phyloP scores from a whole-genome alignment of 202 grass and related monocot genomes.

The Musa balbisiana region DNA sequence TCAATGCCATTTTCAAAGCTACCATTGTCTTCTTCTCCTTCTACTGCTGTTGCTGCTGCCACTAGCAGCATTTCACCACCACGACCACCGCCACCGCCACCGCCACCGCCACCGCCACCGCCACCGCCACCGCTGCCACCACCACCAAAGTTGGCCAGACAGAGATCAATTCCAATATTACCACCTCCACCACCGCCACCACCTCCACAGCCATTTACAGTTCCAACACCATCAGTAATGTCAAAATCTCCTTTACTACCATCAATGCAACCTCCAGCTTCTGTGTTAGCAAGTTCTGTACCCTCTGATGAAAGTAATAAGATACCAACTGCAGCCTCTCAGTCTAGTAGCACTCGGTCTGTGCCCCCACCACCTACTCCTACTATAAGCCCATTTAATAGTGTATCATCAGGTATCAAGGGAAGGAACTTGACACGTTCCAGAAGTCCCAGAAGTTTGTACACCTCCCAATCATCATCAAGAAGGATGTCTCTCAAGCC shows the following conservation, averaged over 20 bases:
- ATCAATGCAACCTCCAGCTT: slow-evolving; percentile 11
- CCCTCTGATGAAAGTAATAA: neutral
- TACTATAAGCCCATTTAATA: slow-evolving; percentile 3
- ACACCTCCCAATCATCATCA: slow-evolving; percentile 32
- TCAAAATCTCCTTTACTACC: slow-evolving; percentile 4
- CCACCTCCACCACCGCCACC: slow-evolving; percentile 17
- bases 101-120: slow-evolving; percentile 24
- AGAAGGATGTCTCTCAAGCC: slow-evolving; percentile 76
- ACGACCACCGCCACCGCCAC: neutral
- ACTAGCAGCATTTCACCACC: slow-evolving; percentile 34
- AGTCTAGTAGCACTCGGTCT: slow-evolving; percentile 17
- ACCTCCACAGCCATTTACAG: slow-evolving; percentile 7
- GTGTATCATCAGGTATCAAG: slow-evolving; percentile 32
- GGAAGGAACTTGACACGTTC: slow-evolving; percentile 29
- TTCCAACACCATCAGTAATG: slow-evolving; percentile 16
- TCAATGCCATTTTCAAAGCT: neutral
- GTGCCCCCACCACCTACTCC: slow-evolving; percentile 51
- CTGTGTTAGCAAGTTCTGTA: slow-evolving; percentile 14
- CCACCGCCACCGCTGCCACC: neutral
- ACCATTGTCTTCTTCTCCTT: slow-evolving; percentile 29
- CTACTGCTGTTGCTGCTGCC: slow-evolving; percentile 23
- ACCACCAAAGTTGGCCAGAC: slow-evolving; percentile 19
- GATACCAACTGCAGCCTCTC: neutral
- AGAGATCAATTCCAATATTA: neutral
- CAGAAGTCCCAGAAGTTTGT: slow-evolving; percentile 56